A percentile compares a stretch with the other conserved stretches of the same genome.
Conservation (phyloP, 2,329 filamentous ascomycete genomes). For the Cryphonectria nitschkei region DNA sequence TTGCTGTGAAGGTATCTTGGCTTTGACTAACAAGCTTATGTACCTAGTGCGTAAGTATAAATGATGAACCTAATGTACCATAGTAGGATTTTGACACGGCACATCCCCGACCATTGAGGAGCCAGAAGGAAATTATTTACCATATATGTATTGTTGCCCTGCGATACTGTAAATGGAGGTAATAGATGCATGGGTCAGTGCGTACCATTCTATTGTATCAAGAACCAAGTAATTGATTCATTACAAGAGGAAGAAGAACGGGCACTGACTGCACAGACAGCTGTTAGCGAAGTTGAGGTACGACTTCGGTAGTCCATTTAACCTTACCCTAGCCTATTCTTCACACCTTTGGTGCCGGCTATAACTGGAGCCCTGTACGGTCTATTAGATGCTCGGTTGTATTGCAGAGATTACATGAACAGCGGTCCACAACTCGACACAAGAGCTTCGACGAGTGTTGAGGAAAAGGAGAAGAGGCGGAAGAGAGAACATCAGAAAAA, state of each 20-base stretch:
- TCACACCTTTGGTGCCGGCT: too few species aligned
- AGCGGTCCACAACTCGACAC: neutral
- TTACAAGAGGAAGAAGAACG: too few species aligned
- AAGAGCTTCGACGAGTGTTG: neutral
- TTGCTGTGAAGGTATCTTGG: neutral
- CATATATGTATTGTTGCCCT: too few species aligned
- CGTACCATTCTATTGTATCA: too few species aligned
- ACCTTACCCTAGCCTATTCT: neutral
- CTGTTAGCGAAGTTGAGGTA: too few species aligned
- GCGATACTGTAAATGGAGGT: neutral
- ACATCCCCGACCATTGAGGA: neutral
- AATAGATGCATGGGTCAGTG: neutral
- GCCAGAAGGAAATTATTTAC: neutral
- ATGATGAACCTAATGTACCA: neutral
- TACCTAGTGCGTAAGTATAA: neutral
- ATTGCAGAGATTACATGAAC: too few species aligned
- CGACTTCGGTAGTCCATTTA: neutral
- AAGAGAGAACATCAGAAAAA: neutral
- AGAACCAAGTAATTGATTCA: too few species aligned
- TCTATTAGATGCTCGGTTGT: too few species aligned
- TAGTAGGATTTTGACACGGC: neutral
- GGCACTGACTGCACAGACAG: too few species aligned
- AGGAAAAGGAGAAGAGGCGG: neutral
- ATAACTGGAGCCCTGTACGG: too few species aligned
- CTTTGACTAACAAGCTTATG: neutral